Conservation (phyloP, 2,329 filamentous ascomycete species). For the Xylariaceae sp. region DNA sequence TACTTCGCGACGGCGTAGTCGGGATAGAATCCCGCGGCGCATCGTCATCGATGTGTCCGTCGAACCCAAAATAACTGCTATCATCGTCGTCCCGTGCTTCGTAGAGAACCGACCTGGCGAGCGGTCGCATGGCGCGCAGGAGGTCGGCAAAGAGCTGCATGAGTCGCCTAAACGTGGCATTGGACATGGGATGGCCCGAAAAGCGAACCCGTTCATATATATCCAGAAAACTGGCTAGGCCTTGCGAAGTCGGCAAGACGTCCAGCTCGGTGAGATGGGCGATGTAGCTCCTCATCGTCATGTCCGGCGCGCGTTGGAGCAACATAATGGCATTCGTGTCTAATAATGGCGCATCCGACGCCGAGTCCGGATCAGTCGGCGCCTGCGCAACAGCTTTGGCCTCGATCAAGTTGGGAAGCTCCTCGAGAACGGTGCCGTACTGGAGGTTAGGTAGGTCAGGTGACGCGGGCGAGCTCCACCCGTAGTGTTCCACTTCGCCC, state of each 20-base stretch:
- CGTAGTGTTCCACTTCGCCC: constrained; percentile 79
- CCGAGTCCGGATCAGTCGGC: constrained; percentile 46
- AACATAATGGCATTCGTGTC: constrained; percentile 65
- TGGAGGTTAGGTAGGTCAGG: constrained; percentile 74
- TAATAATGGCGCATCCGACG: constrained; percentile 41
- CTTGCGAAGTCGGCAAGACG: constrained; percentile 42
- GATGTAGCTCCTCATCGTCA: constrained; percentile 77
- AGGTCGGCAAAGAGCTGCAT: constrained; percentile 84
- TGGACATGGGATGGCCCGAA: constrained; percentile 62
- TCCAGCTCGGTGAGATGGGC: constrained; percentile 62
- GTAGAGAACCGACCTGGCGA: constrained; percentile 51
- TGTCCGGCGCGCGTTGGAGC: constrained; percentile 63
- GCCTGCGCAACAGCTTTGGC: constrained; percentile 86
- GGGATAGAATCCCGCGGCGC: constrained; percentile 40
- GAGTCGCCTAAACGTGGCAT: constrained; percentile 65
- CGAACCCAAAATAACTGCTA: constrained; percentile 20
- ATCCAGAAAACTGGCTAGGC: constrained; percentile 59
- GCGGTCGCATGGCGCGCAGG: constrained; percentile 65
- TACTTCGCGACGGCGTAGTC: constrained; percentile 34
- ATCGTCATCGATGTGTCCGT: constrained; percentile 35
- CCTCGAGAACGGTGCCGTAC: constrained; percentile 73
- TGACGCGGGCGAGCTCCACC: constrained; percentile 79
- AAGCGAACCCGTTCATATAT: constrained; percentile 84
- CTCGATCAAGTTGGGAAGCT: constrained; percentile 86
- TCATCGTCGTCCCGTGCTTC: constrained; percentile 27